These are phyloP conservation scores for Cystobasidium pallidum DNA, from an alignment of 1,284 basidiomycete species.

Conservation along the genomic window DNA sequence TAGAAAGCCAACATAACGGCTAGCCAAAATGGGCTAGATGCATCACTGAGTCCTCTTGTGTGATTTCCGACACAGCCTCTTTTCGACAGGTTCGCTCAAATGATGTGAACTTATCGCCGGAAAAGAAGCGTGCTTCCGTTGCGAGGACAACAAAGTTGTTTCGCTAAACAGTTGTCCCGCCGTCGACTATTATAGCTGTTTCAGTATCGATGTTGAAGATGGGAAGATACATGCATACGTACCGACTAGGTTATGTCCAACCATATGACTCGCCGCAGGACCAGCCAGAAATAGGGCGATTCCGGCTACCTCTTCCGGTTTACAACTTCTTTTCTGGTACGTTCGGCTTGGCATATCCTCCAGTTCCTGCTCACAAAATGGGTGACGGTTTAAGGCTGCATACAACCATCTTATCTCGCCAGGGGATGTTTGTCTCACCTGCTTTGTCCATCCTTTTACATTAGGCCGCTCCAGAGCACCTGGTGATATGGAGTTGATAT, in stretches of 20 bases:
- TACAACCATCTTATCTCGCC: no score
- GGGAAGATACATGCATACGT: neutral
- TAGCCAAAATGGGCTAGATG: no score
- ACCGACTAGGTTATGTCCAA: constrained; percentile 17
- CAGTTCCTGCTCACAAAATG: neutral
- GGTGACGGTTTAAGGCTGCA: neutral
- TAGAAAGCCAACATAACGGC: no score
- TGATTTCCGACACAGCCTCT: no score
- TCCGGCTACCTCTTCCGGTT: constrained; percentile 8
- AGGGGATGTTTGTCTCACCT: neutral
- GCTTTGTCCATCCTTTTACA: neutral
- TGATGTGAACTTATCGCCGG: no score
- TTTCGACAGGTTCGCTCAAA: no score
- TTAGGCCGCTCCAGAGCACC: constrained; percentile 7
- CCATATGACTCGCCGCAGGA: neutral
- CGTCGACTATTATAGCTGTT: no score
- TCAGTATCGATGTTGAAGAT: no score
- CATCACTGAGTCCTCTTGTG: no score
- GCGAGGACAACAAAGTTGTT: no score
- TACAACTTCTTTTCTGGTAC: neutral
- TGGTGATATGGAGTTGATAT: constrained; percentile 2
- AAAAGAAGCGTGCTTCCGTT: no score
- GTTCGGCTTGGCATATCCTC: constrained; percentile 7
- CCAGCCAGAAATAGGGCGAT: neutral
- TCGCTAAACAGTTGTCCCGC: no score